Conservation (phyloP, 345 rosid species). For the Reutealis trisperma region DNA sequence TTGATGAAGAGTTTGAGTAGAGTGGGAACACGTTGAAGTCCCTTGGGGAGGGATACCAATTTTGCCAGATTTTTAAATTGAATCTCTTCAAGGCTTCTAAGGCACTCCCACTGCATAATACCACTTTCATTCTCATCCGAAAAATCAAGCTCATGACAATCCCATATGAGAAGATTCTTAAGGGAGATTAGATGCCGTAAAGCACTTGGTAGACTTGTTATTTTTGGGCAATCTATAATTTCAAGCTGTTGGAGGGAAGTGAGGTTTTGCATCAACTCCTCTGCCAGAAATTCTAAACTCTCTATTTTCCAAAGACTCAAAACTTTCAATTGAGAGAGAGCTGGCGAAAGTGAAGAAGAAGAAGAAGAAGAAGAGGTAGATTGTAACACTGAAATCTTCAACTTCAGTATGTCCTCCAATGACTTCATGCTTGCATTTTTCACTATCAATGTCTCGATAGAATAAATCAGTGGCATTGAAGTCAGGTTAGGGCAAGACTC, state of each 20-base stretch:
- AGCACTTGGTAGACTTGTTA: background rate
- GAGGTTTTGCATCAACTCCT: conserved; percentile 8
- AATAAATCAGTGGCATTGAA: conserved; percentile 10
- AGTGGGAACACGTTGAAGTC: conserved; percentile 6
- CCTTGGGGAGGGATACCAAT: conserved; percentile 10
- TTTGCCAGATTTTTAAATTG: background rate
- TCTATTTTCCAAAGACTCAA: background rate
- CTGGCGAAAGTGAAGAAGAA: background rate
- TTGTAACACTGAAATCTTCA: background rate
- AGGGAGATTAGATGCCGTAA: background rate
- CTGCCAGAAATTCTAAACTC: conserved; percentile 3
- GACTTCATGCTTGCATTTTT: background rate
- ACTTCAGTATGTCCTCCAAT: background rate
- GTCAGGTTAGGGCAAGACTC: conserved; percentile 10
- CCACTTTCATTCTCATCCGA: background rate
- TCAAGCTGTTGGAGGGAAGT: background rate
- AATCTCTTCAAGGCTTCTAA: background rate
- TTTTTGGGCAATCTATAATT: background rate
- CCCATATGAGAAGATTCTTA: background rate
- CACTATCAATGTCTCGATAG: background rate
- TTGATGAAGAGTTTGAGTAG: too few species aligned
- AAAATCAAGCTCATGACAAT: background rate
- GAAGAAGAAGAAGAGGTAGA: background rate
- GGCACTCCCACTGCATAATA: background rate
- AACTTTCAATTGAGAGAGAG: background rate